These are phyloP conservation scores for Pleurotus sapidus DNA, from an alignment of 768 basidiomycete species.

Conservation along the genomic window DNA sequence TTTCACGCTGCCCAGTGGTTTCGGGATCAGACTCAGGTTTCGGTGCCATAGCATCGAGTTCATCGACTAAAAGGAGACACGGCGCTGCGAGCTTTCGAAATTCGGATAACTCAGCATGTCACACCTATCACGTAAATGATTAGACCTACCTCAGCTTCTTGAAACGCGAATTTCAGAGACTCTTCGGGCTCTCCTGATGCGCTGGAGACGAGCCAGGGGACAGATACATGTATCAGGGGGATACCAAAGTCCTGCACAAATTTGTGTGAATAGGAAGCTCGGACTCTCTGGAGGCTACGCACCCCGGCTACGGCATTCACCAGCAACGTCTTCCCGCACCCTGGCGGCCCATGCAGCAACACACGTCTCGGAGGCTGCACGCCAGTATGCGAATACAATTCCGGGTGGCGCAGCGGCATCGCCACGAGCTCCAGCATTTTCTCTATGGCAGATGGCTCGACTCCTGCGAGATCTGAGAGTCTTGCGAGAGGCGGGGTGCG, in stretches of 20 bases:
- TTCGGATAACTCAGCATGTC: neutral
- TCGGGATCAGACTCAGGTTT: constrained; percentile 62
- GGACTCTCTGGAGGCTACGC: constrained; percentile 18
- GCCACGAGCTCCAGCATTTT: constrained; percentile 94
- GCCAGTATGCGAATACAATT: constrained; percentile 91
- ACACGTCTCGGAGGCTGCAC: constrained; percentile 92
- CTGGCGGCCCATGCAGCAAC: constrained; percentile 91
- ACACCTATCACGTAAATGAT: neutral
- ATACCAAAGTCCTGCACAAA: constrained; percentile 78
- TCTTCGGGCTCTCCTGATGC: constrained; percentile 99
- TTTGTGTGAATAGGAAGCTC: constrained; percentile 1
- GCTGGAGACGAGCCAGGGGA: constrained; percentile 93
- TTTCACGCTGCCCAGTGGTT: constrained; percentile 89
- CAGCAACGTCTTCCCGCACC: constrained; percentile 93
- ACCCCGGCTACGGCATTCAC: constrained; percentile 96
- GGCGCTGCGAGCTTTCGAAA: constrained; percentile 74
- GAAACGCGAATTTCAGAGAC: constrained; percentile 92
- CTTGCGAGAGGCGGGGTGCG: constrained; percentile 71
- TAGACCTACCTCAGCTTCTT: constrained; percentile 82
- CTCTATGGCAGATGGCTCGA: constrained; percentile 80
- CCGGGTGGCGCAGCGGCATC: constrained; percentile 92
- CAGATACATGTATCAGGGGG: constrained; percentile 93
- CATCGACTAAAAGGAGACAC: constrained; percentile 94
- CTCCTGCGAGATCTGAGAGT: constrained; percentile 84
- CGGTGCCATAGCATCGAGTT: constrained; percentile 96